A percentile compares a stretch with the other conserved stretches of the same genome.
These are phyloP conservation scores for Penicillium sp. DNA, from an alignment of 2,329 filamentous ascomycete genomes.

Conservation along the genomic window DNA sequence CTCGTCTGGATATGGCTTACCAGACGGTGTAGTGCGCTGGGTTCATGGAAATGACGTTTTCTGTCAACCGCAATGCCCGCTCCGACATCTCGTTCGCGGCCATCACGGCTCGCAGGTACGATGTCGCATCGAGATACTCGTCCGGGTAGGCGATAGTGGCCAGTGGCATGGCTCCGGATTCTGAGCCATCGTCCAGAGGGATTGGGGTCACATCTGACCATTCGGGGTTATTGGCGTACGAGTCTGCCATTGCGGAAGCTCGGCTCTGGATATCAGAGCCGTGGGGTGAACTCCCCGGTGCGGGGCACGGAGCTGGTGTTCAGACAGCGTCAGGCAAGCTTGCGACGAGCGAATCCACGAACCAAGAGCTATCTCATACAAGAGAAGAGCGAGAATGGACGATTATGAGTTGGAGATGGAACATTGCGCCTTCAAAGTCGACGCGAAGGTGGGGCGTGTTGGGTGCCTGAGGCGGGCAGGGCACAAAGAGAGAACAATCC, in stretches of 20 bases:
- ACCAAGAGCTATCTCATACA: neutral
- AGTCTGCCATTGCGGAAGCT: conserved; percentile 26
- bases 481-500: conserved; percentile 26
- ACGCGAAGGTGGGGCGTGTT: conserved; percentile 23
- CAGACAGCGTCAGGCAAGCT: neutral
- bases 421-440: neutral
- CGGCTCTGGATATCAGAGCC: conserved; percentile 9
- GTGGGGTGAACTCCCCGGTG: neutral
- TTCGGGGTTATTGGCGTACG: conserved; percentile 64
- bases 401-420: neutral
- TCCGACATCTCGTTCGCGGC: conserved; percentile 77
- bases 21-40: conserved; percentile 98
- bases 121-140: conserved; percentile 87
- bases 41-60: conserved; percentile 88
- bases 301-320: neutral
- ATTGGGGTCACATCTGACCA: conserved; percentile 87
- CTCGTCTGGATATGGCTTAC: conserved; percentile 45
- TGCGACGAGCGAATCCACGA: too few relatives aligned
- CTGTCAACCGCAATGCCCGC: conserved; percentile 75
- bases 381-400: neutral
- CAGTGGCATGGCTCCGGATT: conserved; percentile 58
- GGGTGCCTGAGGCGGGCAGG: conserved; percentile 29
- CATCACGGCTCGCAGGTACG: conserved; percentile 93
- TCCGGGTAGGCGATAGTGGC: conserved; percentile 90
- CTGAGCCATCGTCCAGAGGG: conserved; percentile 73